Percentiles rank a stretch among this genome's conserved stretches.
These are phyloP conservation scores for Catenaria anguillulae DNA, from an alignment of 371 early-diverging fungal species.

Conservation along the genomic window DNA sequence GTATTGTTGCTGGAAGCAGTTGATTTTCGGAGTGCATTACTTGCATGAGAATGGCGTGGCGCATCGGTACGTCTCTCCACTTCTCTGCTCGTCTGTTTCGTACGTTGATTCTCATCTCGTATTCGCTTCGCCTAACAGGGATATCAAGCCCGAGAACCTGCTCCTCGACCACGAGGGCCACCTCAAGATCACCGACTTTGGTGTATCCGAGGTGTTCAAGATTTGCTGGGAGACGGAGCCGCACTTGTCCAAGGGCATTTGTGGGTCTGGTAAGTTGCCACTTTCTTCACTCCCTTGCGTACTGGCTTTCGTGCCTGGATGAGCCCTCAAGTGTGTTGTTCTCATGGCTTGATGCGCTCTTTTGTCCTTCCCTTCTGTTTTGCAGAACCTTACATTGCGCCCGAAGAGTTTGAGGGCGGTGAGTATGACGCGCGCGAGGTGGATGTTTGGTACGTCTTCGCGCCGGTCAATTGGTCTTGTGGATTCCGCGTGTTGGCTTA, in stretches of 20 bases:
- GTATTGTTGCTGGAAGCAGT: constrained; percentile 25
- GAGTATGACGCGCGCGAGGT: constrained; percentile 57
- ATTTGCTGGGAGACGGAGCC: constrained; percentile 51
- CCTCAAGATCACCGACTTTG: constrained; percentile 96
- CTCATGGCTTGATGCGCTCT: too few relatives aligned
- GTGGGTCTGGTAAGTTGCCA: constrained; percentile 43
- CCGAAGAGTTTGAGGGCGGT: constrained; percentile 44
- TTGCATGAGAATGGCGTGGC: constrained; percentile 30
- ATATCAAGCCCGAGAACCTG: constrained; percentile 50
- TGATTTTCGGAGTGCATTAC: constrained; percentile 28
- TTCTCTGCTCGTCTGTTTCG: too few relatives aligned
- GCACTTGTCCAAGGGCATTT: constrained; percentile 55
- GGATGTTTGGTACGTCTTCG: constrained; percentile 51
- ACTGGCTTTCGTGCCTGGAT: too few relatives aligned
- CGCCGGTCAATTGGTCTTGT: too few relatives aligned
- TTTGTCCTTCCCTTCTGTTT: too few relatives aligned
- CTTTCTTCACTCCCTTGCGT: neutral
- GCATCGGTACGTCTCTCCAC: constrained; percentile 35
- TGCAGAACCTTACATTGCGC: constrained; percentile 72
- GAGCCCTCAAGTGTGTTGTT: too few relatives aligned
- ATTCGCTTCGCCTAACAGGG: too few relatives aligned
- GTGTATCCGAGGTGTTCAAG: constrained; percentile 83
- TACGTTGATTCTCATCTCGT: too few relatives aligned
- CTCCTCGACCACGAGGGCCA: constrained; percentile 60
- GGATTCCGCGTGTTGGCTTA: too few relatives aligned